Evolutionary conservation across 306 rosid genomes (phyloP), one percentile per base, ranked within the genome.

Genomic region (Morella rubra): DNA sequence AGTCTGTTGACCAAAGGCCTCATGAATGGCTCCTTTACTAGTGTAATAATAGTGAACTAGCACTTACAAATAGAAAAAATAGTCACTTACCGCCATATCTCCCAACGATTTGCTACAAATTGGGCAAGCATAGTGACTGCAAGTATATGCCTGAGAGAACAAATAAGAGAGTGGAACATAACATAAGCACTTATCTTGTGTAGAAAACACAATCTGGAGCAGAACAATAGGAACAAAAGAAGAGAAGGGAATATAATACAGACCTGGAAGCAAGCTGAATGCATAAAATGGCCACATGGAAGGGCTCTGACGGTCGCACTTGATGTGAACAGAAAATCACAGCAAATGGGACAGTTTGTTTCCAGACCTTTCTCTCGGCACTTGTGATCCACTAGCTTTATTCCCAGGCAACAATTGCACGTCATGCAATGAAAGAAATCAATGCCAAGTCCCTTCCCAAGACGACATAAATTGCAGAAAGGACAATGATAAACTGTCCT

Each of bases 221-320:
- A 53, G 49, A 77, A 12, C 53, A 27, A 56, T 42, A 40, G 24
- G n/a, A 69, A 80, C 44, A 44, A 42, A 19, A 77, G 47, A 6
- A 50, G 53, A 77, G 45, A 62, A 78, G 64, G 24, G 13, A 13
- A 71, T 18, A 59, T 70, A 47, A 37, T 69, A 40, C 60, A 45
- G 79, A 90, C 95, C 95, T 90, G 95, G 79, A 90, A 90, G 88
- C 95, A 90, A 77, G 92, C 87, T 44, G 95, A 90, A 86, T 90
- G 95, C 95, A 90, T 90, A 86, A 82, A 90, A 84, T 90, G 95
- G 72, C 95, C 92, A 70, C 95, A 90, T n/a, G 92, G 95, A 52
- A 88, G 88, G 20, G 85, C 88, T 73, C 95, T 82, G 62, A 90
- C 89, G 37, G 90, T 80, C 44, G 86, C 87, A 84, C 95, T 90